Evolutionary conservation across 345 rosid species (phyloP).

Genomic region (Rhodomyrtus tomentosa): DNA sequence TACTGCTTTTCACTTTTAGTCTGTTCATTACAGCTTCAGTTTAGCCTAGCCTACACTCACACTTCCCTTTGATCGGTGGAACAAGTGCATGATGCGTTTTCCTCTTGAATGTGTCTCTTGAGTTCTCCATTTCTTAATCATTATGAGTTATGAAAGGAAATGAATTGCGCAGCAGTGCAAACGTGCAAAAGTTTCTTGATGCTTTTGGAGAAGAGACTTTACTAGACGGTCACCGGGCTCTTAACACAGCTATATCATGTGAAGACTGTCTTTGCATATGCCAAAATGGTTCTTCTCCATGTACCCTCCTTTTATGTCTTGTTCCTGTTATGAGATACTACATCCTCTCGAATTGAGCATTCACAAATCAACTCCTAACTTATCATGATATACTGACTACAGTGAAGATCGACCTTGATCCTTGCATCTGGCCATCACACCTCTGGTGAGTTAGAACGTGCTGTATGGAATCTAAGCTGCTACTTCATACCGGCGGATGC

Average conservation of each 20-base stretch:
- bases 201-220: background rate
- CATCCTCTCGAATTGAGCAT: background rate
- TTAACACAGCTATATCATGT: background rate
- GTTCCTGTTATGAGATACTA: background rate
- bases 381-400: background rate
- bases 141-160: background rate
- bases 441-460: background rate
- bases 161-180: background rate
- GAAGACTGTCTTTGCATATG: background rate
- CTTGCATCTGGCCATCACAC: background rate
- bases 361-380: background rate
- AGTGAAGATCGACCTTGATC: background rate
- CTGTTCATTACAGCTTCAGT: background rate
- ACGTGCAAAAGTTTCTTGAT: background rate
- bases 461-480: slow-evolving; percentile 30
- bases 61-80: background rate
- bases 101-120: background rate
- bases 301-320: background rate
- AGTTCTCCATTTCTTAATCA: background rate
- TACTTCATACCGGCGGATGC: slow-evolving; percentile 62
- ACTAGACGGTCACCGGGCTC: background rate
- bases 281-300: background rate
- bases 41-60: background rate
- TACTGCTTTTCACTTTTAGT: background rate
- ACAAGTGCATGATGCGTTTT: background rate